Percentiles rank a stretch among this genome's conserved stretches.
Conservation (phyloP, 352 stramenopile species). For the Peronospora belbahrii region DNA sequence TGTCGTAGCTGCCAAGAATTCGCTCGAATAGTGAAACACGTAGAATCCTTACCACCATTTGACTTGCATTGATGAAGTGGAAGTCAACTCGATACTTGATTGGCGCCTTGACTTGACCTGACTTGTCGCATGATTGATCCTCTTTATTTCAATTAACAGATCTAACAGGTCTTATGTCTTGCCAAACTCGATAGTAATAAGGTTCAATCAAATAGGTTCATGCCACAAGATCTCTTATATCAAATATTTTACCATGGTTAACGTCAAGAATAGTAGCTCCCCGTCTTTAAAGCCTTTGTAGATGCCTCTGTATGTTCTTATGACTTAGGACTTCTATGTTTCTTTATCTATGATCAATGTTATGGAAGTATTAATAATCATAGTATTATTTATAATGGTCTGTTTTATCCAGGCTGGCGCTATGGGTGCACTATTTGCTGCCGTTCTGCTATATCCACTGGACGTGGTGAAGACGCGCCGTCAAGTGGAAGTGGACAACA, state of each 20-base stretch:
- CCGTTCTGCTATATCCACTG: conserved; percentile 63
- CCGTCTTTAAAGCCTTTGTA: conserved; percentile 71
- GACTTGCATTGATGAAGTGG: too few species aligned
- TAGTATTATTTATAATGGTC: not conserved
- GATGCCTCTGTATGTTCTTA: conserved; percentile 69
- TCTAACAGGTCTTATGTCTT: not conserved
- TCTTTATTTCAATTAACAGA: not conserved
- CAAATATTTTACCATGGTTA: conserved; percentile 10
- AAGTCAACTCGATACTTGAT: too few species aligned
- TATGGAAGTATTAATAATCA: too few species aligned
- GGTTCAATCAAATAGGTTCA: too few species aligned
- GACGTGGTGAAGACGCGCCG: conserved; percentile 74
- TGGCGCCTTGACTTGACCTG: too few species aligned
- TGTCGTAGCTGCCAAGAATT: too few species aligned
- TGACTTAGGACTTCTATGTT: too few species aligned
- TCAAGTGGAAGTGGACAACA: conserved; percentile 43
- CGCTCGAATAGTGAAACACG: too few species aligned
- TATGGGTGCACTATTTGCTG: conserved; percentile 69
- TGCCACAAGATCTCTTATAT: not conserved
- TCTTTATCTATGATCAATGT: too few species aligned
- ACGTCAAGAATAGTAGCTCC: conserved; percentile 21
- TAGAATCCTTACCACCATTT: too few species aligned
- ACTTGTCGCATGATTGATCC: too few species aligned
- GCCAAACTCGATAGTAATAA: conserved; percentile 1
- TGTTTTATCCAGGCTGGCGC: conserved; percentile 45